Conservation (phyloP, 2,329 filamentous ascomycete species). For the Cladophialophora exuberans region DNA sequence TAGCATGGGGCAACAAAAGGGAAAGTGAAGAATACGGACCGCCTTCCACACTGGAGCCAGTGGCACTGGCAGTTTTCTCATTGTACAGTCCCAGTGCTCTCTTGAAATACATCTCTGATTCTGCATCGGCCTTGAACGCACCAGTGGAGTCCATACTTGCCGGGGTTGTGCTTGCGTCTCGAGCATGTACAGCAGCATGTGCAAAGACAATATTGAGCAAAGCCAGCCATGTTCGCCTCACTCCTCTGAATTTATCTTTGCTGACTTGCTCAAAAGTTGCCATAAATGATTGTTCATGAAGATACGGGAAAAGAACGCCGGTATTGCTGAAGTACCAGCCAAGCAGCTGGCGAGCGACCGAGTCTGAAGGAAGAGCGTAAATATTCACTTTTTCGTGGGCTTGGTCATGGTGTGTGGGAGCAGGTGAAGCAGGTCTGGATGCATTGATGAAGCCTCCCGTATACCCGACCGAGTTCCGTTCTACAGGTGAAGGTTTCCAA, state of each 20-base stretch:
- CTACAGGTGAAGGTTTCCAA: conserved; percentile 4
- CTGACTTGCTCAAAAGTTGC: conserved; percentile 41
- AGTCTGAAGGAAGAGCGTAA: conserved; percentile 40
- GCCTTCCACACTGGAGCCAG: conserved; percentile 52
- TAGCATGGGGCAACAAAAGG: not conserved
- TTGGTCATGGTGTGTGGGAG: not conserved
- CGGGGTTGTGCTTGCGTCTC: conserved; percentile 36
- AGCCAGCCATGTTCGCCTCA: conserved; percentile 55
- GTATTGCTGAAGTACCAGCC: conserved; percentile 35
- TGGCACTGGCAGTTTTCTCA: conserved; percentile 44
- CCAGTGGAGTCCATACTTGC: conserved; percentile 36
- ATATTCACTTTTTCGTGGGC: conserved; percentile 32
- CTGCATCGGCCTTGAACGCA: conserved; percentile 42
- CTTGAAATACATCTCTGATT: conserved; percentile 52
- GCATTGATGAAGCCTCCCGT: conserved; percentile 14
- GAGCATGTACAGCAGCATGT: conserved; percentile 42
- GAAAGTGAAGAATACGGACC: conserved; percentile 35
- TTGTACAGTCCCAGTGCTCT: conserved; percentile 51
- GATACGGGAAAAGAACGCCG: conserved; percentile 45
- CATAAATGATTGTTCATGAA: conserved; percentile 43
- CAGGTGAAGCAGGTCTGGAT: conserved; percentile 1
- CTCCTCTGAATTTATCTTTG: conserved; percentile 38
- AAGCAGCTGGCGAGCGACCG: conserved; percentile 9
- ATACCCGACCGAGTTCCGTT: conserved; percentile 1
- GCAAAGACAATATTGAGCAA: conserved; percentile 56